Evolutionary conservation across 1,284 basidiomycete genomes (phyloP).

Genomic region (Neonothopanus nambi): DNA sequence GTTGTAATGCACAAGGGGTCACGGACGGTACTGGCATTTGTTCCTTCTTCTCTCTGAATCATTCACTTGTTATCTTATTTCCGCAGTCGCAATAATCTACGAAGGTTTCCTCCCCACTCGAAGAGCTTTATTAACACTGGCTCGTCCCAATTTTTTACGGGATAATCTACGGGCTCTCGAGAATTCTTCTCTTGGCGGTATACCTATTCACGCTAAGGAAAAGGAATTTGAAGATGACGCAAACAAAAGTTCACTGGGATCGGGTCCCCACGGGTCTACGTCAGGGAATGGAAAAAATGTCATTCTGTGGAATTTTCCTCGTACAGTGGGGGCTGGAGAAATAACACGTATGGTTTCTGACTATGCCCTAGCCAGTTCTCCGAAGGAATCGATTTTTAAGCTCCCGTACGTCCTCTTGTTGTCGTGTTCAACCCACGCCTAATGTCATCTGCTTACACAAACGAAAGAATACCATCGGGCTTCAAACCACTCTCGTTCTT

Average conservation of each 20-base stretch:
- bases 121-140: slow-evolving; percentile 41
- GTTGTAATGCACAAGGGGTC: slow-evolving; percentile 51
- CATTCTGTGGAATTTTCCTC: slow-evolving; percentile 61
- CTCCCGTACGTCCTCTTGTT: slow-evolving; percentile 45
- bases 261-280: slow-evolving; percentile 54
- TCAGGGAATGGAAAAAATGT: slow-evolving; percentile 51
- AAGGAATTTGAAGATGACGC: slow-evolving; percentile 16
- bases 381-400: slow-evolving; percentile 44
- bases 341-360: slow-evolving; percentile 44
- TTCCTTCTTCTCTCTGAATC: not conserved
- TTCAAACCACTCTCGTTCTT: slow-evolving; percentile 51
- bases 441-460: too few relatives aligned
- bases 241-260: slow-evolving; percentile 38
- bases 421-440: too few relatives aligned
- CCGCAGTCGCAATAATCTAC: slow-evolving; percentile 60
- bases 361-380: slow-evolving; percentile 42
- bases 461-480: slow-evolving; percentile 21
- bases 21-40: slow-evolving; percentile 42
- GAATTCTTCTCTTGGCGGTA: slow-evolving; percentile 44
- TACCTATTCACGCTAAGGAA: slow-evolving; percentile 31
- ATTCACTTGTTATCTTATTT: not conserved
- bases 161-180: slow-evolving; percentile 44
- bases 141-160: slow-evolving; percentile 42
- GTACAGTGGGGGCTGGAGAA: slow-evolving; percentile 34
- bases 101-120: slow-evolving; percentile 19